Evolutionary conservation across 805 yeast species (phyloP).

Genomic region (Aciculoconidium aculeatum): DNA sequence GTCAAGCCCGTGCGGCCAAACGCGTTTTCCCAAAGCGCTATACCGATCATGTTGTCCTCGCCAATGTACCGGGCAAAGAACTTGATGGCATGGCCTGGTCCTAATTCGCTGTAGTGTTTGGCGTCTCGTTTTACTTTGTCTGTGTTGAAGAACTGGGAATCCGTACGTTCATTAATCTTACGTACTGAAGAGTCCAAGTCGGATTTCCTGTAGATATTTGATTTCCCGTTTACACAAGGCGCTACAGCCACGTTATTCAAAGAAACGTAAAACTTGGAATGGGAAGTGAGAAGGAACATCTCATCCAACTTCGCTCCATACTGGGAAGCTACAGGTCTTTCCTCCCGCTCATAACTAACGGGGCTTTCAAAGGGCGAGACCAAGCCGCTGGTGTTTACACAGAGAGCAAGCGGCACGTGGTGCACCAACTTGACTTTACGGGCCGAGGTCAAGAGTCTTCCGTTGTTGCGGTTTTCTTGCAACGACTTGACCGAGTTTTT

Average conservation of each 20-base stretch:
- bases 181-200: constrained; percentile 56
- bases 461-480: constrained; percentile 47
- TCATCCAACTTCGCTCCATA: constrained; percentile 73
- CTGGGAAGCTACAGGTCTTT: constrained; percentile 8
- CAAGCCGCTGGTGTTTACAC: constrained; percentile 18
- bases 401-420: constrained; percentile 68
- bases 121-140: constrained; percentile 27
- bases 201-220: constrained; percentile 67
- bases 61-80: constrained; percentile 80
- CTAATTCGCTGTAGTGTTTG: constrained; percentile 17
- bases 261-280: constrained; percentile 77
- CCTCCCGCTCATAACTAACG: not conserved
- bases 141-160: constrained; percentile 28
- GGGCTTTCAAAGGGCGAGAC: not conserved
- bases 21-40: constrained; percentile 70
- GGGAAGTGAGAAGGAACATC: constrained; percentile 78
- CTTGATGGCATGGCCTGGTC: constrained; percentile 49
- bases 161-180: constrained; percentile 19
- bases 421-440: constrained; percentile 65
- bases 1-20: constrained; percentile 69
- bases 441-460: constrained; percentile 21
- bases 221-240: constrained; percentile 89
- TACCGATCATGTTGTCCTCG: constrained; percentile 90
- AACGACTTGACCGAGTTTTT: constrained; percentile 55
- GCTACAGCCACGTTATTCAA: constrained; percentile 71